Evolutionary conservation across 768 basidiomycete genomes (phyloP).

Genomic region (Saitozyma sp.): DNA sequence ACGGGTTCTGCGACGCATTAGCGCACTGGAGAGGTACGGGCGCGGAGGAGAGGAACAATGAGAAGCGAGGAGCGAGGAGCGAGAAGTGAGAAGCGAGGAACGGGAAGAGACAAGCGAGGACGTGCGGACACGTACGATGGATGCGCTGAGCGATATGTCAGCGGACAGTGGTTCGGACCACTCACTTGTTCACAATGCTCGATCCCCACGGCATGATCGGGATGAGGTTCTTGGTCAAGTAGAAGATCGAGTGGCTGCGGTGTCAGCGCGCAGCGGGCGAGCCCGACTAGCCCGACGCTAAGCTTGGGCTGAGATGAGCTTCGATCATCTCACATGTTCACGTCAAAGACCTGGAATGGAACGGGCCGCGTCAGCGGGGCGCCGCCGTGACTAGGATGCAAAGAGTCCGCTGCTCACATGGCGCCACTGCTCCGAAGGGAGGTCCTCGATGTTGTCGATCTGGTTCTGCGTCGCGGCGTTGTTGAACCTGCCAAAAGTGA

Average conservation of each 20-base stretch:
- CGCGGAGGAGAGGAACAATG: too few relatives aligned
- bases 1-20: conserved; percentile 53
- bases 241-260: conserved; percentile 54
- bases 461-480: conserved; percentile 58
- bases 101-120: not conserved
- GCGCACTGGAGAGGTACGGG: too few relatives aligned
- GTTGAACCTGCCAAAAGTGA: conserved; percentile 48
- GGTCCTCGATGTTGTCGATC: conserved; percentile 52
- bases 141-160: conserved; percentile 6
- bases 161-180: conserved; percentile 4
- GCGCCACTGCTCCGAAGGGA: conserved; percentile 57
- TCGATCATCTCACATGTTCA: conserved; percentile 22
- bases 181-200: conserved; percentile 57
- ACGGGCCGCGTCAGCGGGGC: not conserved
- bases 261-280: not conserved
- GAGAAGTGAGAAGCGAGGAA: too few relatives aligned
- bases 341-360: conserved; percentile 24
- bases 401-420: conserved; percentile 52
- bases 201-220: conserved; percentile 56
- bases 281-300: not conserved
- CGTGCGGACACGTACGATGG: conserved; percentile 12
- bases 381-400: conserved; percentile 22
- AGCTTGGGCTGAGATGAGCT: not conserved
- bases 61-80: not conserved
- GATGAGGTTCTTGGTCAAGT: conserved; percentile 57